Base-by-base conservation (phyloP, 257 asterid genomes). In the Catharanthus roseus region DNA sequence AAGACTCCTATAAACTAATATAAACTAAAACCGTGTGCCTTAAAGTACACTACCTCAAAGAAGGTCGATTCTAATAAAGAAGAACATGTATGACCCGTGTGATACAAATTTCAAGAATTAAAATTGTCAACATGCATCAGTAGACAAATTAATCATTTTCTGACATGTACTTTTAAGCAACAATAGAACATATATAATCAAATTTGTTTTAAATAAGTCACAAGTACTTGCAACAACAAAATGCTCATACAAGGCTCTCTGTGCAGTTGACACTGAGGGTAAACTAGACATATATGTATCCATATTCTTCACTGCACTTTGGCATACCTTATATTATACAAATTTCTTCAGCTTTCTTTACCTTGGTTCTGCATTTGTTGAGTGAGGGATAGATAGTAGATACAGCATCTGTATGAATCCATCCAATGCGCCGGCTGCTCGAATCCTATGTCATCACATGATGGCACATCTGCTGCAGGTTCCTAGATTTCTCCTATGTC, bases 391-490 rank as follows among this genome's bases (percentile, higher is more conserved):
- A 33, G 47, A 31, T 19, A 67, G 72, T 29, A 49, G 51, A 51
- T n/a, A 19, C 63, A 34, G 13, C 49, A 68, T 21, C 12, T 1
- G 21, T 21, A 8, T 26, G 28, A 23, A n/a, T 34, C 36, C 58
- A 68, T 34, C 36, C 58, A 68, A 11, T 21, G 4, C 12, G 36
- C 50, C 29, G 10, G 10, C 23, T 68, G 61, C 24, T 33, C 8
- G 42, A 38, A 15, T 21, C 4, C 36, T 53, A 15, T 24, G 1
- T 85, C 41, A 60, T 60, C 71, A 85, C 71, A 79, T 72, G 51
- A 81, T 64, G 53, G 69, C 75, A 68, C 92, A 87, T 65, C 73
- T 56, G 61, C 82, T 77, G 72, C 84, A 83, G 42, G 70, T 55
- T 72, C 67, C 85, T 6, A 69, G 68, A 74, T 69, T 78, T 62